Evolutionary conservation across 2,329 filamentous ascomycete genomes (phyloP).

Genomic region (Penicillium janthinellum): DNA sequence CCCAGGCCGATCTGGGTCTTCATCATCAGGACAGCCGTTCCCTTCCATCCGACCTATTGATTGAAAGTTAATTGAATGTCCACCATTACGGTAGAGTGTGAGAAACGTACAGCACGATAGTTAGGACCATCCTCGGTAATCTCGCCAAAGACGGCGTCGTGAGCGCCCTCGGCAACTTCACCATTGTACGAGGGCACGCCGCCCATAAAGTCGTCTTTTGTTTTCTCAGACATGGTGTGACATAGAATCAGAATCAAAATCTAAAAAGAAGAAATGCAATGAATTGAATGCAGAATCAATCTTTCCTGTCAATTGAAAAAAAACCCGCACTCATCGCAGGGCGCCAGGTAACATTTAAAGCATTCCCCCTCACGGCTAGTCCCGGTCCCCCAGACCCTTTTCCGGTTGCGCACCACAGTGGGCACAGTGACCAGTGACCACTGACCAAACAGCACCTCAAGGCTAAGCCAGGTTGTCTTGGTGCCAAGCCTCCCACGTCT

Average conservation of each 20-base stretch:
- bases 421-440: too few relatives aligned
- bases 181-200: constrained; percentile 2
- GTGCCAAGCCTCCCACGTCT: not conserved
- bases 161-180: constrained; percentile 6
- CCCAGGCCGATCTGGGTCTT: constrained; percentile 42
- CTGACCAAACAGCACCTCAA: too few relatives aligned
- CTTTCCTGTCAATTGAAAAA: not conserved
- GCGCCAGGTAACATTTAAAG: constrained; percentile 1
- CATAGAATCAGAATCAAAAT: not conserved
- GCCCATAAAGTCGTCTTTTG: constrained; percentile 5
- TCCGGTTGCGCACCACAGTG: not conserved
- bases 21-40: constrained; percentile 12
- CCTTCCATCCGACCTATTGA: constrained; percentile 9
- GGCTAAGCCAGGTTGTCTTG: not conserved
- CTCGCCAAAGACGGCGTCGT: constrained; percentile 24
- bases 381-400: not conserved
- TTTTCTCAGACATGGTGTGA: constrained; percentile 10
- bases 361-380: not conserved
- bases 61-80: not conserved
- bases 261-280: not conserved
- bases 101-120: constrained; percentile 21
- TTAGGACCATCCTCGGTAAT: constrained; percentile 22
- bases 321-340: not conserved
- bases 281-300: not conserved
- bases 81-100: not conserved